These are phyloP conservation scores for Pseudocercospora ulei DNA, from an alignment of 2,329 filamentous ascomycete genomes.

Conservation along the genomic window DNA sequence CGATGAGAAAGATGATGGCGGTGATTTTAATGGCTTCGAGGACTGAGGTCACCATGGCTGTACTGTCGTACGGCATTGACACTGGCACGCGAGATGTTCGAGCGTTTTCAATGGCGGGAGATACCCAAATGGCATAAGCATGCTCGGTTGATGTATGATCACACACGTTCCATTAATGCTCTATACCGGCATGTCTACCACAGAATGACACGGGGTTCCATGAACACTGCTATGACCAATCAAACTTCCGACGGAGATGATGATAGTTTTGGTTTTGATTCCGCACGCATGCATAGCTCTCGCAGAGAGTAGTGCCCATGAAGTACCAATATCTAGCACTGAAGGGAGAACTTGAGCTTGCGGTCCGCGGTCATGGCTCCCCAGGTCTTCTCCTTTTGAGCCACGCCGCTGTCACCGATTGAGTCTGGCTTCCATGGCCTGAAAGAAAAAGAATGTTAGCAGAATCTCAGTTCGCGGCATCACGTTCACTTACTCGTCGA, in stretches of 20 bases:
- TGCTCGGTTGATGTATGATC: neutral
- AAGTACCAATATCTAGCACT: slow-evolving; percentile 16
- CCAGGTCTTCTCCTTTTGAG: slow-evolving; percentile 57
- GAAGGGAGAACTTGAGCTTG: slow-evolving; percentile 20
- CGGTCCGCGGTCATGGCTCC: slow-evolving; percentile 51
- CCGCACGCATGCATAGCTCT: slow-evolving; percentile 4
- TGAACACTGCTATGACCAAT: slow-evolving; percentile 5
- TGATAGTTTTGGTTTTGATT: slow-evolving; percentile 6
- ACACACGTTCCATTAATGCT: slow-evolving; percentile 10
- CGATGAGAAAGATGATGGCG: slow-evolving; percentile 41
- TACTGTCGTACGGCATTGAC: neutral
- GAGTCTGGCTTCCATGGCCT: slow-evolving; percentile 54
- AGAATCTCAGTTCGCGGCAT: neutral
- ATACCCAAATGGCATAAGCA: slow-evolving; percentile 1
- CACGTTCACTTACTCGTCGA: slow-evolving; percentile 47
- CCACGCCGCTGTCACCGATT: slow-evolving; percentile 53
- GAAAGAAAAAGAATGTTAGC: slow-evolving; percentile 10
- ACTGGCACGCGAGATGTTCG: slow-evolving; percentile 4
- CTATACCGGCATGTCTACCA: slow-evolving; percentile 5
- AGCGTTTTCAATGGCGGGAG: slow-evolving; percentile 1
- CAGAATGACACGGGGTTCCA: slow-evolving; percentile 2
- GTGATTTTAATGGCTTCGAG: slow-evolving; percentile 51
- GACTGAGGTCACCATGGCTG: slow-evolving; percentile 41
- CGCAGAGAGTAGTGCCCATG: slow-evolving; percentile 1
- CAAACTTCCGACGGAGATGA: slow-evolving; percentile 7